Evolutionary conservation across 1,284 basidiomycete species (phyloP).

Genomic region (Vanrija sp.): DNA sequence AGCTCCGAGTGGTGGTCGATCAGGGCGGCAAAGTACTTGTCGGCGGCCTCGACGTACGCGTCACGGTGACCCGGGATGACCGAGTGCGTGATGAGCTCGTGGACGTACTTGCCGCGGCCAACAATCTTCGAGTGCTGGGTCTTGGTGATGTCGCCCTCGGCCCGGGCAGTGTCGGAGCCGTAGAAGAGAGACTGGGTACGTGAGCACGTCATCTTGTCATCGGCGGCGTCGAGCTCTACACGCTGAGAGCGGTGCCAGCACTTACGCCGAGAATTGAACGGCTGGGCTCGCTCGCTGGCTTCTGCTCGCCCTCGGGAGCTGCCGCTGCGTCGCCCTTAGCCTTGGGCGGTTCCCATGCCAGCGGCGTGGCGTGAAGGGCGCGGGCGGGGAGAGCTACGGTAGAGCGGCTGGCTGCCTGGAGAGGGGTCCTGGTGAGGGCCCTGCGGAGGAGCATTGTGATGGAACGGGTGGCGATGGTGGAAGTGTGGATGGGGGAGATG

Average conservation of each 20-base stretch:
- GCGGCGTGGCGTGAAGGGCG: slow-evolving; percentile 6
- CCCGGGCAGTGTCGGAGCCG: slow-evolving; percentile 79
- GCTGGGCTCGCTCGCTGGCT: background rate
- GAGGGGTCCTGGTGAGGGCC: slow-evolving; percentile 1
- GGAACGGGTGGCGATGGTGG: background rate
- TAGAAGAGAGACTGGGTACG: slow-evolving; percentile 56
- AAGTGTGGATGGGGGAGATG: background rate
- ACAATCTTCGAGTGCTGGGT: slow-evolving; percentile 77
- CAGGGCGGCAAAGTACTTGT: slow-evolving; percentile 73
- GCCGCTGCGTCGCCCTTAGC: background rate
- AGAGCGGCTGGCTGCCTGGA: background rate
- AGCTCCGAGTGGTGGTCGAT: slow-evolving; percentile 63
- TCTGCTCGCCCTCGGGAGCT: slow-evolving; percentile 1
- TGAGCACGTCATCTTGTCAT: slow-evolving; percentile 4
- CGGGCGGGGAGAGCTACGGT: background rate
- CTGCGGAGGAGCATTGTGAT: background rate
- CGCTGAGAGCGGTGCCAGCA: background rate
- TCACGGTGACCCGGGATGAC: slow-evolving; percentile 74
- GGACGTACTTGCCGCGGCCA: slow-evolving; percentile 71
- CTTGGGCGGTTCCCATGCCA: slow-evolving; percentile 1
- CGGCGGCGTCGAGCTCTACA: too few relatives aligned
- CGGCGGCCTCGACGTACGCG: slow-evolving; percentile 79
- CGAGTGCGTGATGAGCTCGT: slow-evolving; percentile 82
- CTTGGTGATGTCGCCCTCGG: slow-evolving; percentile 62
- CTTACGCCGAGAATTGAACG: slow-evolving; percentile 4